Base-by-base conservation (phyloP, 371 early-diverging fungal genomes). In the Globomyces sp. region DNA sequence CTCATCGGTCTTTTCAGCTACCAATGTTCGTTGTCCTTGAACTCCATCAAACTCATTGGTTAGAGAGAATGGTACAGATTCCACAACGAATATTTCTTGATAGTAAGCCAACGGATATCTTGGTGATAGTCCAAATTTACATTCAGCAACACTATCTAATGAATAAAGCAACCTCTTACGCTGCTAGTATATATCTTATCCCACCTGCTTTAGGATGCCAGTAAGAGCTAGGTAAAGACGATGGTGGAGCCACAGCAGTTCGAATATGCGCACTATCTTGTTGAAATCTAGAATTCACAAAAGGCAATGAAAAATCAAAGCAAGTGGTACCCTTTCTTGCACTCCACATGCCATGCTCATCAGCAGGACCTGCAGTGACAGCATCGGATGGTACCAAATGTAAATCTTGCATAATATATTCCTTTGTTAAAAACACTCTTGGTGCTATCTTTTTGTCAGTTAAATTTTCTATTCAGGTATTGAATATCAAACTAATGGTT, bases 311-410 rank as follows among this genome's bases (percentile, higher is more conserved):
- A 68, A 77, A 57, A 42, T 42, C 44, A 66, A 68, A 55, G 58
- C 13, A 34, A 39, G 67, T 55, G 37, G 50, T 36, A 4, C 77
- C 74, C 46, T 68, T 65, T 34, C 55, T 52, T 1, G 77, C 77
- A 36, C 43, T 36, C 74, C 73, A 73, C 77, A 77, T 77, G 64
- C 74, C 73, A 61, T 80, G 71, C 63, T 77, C 77, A 58, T 80
- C 81, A 11, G 77, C 73, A 3, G 64, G 62, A 4, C 81, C 76
- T 0, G 75, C 63, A 6, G 66, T 34, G 45, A 80, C 75, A 1
- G 73, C 73, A 59, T 75, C 75, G 3, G 71, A 69, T 8, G 80
- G 77, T 1, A 74, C 69, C 9, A 75, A 47, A 9, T 47, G 13
- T 34, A 49, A 3, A 6, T 65, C 53, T 65, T 80, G 80, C 42